Base-by-base conservation (phyloP, 192 early-diverging fungal genomes). In the Mortierella claussenii region DNA sequence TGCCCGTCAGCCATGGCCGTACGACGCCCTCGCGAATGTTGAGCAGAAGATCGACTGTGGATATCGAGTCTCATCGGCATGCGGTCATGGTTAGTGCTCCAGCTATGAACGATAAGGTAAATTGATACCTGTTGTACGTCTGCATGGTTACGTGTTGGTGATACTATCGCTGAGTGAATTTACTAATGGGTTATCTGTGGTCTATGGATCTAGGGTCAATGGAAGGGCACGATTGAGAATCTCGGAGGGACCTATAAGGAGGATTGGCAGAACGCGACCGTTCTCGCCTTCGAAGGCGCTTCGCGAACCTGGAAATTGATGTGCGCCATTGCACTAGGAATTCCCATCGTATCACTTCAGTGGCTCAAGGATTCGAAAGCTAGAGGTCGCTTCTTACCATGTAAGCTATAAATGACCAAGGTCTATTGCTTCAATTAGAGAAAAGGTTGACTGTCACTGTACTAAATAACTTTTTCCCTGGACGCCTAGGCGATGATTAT, bases 341-440 rank as follows among this genome's bases (percentile, higher is more conserved):
- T 69, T 18, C 67, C 67, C 3, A 60, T 69, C 30, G 67, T 69
- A 20, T 31, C 49, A 23, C 12, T 43, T 3, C 12, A 44, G 6
- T 69, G 67, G 67, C 57, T 69, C 3, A 34, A 52, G 13, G 50
- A 69, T 15, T 60, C 47, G 9, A 23, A 54, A 10, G 30, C 9
- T n/a, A n/a, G 18, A 8, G 18, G 24, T 11, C 2, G 42, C 8
- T 60, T 60, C 45, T 5, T 54, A 2, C 48, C 56, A 40, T 60
- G 67, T 69, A 60, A 53, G 46, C 24, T n/a, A 9, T n/a, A 12
- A 24, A 31, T 27, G 21, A 15, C 11, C 31, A 21, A 5, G 17
- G 1, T 24, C 3, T 10, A n/a, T 42, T 18, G 40, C 24, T 27
- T 63, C 24, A 18, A 33, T 32, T 9, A 17, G 26, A 43, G 43